Conservation (phyloP, 495 filamentous ascomycete genomes). For the Trichoderma orchidacearum region DNA sequence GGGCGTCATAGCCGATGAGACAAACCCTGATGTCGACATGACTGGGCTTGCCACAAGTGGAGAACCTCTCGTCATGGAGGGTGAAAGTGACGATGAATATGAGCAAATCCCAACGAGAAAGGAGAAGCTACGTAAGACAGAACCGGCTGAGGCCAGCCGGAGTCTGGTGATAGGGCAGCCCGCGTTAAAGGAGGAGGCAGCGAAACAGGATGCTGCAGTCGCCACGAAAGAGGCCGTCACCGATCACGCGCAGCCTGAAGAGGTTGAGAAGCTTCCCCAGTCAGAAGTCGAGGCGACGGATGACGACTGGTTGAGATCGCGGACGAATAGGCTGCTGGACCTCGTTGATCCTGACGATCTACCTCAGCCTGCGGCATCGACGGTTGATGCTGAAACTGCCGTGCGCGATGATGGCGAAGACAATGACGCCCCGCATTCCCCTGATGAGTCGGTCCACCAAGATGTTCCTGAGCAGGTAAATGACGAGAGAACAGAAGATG, state of each 20-base stretch:
- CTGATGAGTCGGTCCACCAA: conserved; percentile 13
- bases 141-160: not conserved
- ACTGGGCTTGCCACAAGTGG: conserved; percentile 22
- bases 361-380: conserved; percentile 6
- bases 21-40: conserved; percentile 34
- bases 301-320: conserved; percentile 83
- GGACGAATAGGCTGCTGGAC: conserved; percentile 82
- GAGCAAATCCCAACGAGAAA: conserved; percentile 34
- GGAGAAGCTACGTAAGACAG: conserved; percentile 18
- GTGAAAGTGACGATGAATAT: conserved; percentile 53
- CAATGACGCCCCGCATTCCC: conserved; percentile 2
- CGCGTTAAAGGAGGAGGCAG: not conserved
- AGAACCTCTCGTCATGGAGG: conserved; percentile 28
- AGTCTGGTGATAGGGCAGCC: not conserved
- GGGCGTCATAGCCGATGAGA: conserved; percentile 26
- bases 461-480: conserved; percentile 6
- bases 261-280: conserved; percentile 5
- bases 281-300: conserved; percentile 42
- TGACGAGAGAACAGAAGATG: conserved; percentile 9
- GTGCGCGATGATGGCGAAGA: not conserved
- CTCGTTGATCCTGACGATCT: conserved; percentile 49
- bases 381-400: not conserved
- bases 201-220: conserved; percentile 1
- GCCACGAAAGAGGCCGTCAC: not conserved
- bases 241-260: conserved; percentile 2